A percentile compares a stretch with the other conserved stretches of the same genome.
phyloP scores from a whole-genome alignment of 1,284 basidiomycete genomes.

The Paramarasmius palmivorus region DNA sequence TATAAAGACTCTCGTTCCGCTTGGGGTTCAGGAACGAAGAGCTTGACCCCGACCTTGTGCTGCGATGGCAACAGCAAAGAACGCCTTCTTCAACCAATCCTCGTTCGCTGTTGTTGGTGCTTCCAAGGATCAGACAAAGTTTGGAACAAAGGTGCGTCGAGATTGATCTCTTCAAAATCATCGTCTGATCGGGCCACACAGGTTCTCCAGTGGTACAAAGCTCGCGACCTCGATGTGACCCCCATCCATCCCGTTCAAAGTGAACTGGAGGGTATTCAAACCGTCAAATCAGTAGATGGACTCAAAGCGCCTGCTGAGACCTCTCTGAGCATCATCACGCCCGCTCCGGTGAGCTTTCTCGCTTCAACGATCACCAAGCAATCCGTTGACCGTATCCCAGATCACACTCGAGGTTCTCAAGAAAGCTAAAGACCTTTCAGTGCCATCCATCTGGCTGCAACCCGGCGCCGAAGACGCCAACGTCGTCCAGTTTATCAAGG shows the following conservation, averaged over 20 bases:
- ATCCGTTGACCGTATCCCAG: conserved; percentile 33
- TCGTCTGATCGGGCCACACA: conserved; percentile 24
- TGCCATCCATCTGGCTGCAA: conserved; percentile 82
- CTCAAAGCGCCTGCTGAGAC: conserved; percentile 69
- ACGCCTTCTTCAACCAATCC: conserved; percentile 60
- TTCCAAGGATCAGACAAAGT: conserved; percentile 75
- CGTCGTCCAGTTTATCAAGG: conserved; percentile 43
- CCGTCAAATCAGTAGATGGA: conserved; percentile 53
- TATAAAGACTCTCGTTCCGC: not conserved
- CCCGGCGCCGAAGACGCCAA: conserved; percentile 74
- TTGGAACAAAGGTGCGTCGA: conserved; percentile 64
- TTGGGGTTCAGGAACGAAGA: not conserved
- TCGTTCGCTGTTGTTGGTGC: conserved; percentile 78
- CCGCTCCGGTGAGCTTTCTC: conserved; percentile 51
- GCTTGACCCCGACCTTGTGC: not conserved
- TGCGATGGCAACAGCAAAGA: conserved; percentile 32
- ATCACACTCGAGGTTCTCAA: conserved; percentile 67
- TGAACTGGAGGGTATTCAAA: conserved; percentile 62
- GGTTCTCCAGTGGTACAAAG: conserved; percentile 78
- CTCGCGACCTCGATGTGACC: conserved; percentile 59
- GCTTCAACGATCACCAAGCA: not conserved
- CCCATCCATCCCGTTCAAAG: conserved; percentile 66
- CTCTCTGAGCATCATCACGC: conserved; percentile 79
- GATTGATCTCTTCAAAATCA: conserved; percentile 6
- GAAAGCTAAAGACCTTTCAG: conserved; percentile 59